Evolutionary conservation across 2,329 filamentous ascomycete species (phyloP), one percentile per base, ranked within the genome.

Genomic region (Fusarium musae): DNA sequence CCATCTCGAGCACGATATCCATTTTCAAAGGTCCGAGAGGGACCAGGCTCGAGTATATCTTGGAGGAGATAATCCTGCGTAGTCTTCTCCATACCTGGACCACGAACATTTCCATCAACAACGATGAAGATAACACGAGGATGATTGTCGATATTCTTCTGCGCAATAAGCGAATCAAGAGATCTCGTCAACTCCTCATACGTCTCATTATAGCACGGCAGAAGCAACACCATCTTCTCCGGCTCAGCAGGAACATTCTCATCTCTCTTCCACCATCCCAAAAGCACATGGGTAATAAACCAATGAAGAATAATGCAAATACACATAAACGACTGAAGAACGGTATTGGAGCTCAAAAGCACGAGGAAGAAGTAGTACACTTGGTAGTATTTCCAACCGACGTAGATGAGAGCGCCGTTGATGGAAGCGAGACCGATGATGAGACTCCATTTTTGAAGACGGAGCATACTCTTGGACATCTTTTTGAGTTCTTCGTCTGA

Each of bases 181-280:
- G 85, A 87, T 5, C 81, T 79, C 7, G 77, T 81, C 30, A 85
- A 76, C 67, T 87, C 85, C 9, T 85, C 79, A 11, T 78, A 74
- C 0, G 83, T 85, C 72, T 87, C 85, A 70, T 87, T 87, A 77
- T 87, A 87, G 76, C 85, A 87, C 3, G 85, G 85, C 9, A 87
- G 78, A 37, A 87, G 75, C 36, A 86, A 72, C 5, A 87, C 84
- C 79, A 87, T 80, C 54, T 80, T 81, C 72, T 87, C 85, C 0
- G 81, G 83, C 36, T 78, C 76, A 54, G 83, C 82, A 1, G 84
- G 84, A 1, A 78, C 47, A 9, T 78, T 72, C 19, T 82, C 80
- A 58, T 81, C 81, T 19, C 72, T 74, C n/a, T 70, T 69, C 59
- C 74, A 72, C 47, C 73, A 82, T 6, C 77, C 79, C 56, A 80